Evolutionary conservation across 1,284 basidiomycete genomes (phyloP), one percentile per base, ranked within the genome.

Genomic region (Malassezia obtusa): DNA sequence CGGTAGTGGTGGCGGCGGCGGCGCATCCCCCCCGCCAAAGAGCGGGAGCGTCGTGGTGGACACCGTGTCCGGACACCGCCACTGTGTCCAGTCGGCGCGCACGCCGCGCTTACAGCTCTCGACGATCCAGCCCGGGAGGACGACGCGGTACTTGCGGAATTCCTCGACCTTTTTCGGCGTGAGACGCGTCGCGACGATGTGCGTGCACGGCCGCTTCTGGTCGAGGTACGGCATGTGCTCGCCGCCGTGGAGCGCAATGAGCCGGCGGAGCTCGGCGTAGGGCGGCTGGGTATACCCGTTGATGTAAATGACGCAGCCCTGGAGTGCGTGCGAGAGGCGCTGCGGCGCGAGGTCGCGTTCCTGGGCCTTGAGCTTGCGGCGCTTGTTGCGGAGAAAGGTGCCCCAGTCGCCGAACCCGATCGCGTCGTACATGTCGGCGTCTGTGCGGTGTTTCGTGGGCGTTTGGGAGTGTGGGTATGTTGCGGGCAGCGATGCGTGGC

Each of bases 221-320:
- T 86, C 85, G 21, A 92, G 78, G 71, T 90, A 91, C 0, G 89
- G 82, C 50, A 87, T 83, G 57, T 85, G 89, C 14, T 80, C 76
- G 3, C 90, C 91, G 7, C 90, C 92, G 63, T 92, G 81, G 50
- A 83, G 78, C 2, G 92, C 76, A 33, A 96, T 84, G 50, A 95
- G 77, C 59, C 83, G 78, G 3, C 87, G 80, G 1, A 96, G 76
- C 46, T 88, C 86, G 67, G 89, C 86, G 48, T 89, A 82, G 4
- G 89, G 88, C 6, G 91, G 90, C 15, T 81, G 78, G 0, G 89
- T 94, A 77, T 83, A 87, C 0, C 91, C 91, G 68, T 94, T 95
- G 60, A 91, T 84, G 86, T 74, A 71, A 49, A 69, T 54, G 33
- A 59, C 62, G 45, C 65, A 66, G 22, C 65, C 67, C 21, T 17